Percentiles rank a stretch among this genome's conserved stretches.
These are phyloP conservation scores for Salvia sclarea DNA, from an alignment of 305 asterid species.

Conservation along the genomic window DNA sequence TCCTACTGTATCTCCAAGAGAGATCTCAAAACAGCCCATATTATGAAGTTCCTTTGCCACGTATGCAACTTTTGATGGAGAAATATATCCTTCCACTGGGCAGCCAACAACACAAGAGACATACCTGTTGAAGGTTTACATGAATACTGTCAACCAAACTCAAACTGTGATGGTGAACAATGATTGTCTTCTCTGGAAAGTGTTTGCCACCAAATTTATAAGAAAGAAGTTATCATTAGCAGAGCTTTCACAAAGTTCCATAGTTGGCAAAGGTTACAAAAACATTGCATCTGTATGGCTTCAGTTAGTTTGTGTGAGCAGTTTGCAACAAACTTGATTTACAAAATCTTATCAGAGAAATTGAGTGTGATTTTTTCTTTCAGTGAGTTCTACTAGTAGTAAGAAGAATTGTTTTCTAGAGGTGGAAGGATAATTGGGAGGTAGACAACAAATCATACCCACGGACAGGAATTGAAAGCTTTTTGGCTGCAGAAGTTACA, in stretches of 20 bases:
- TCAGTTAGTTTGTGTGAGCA: not conserved
- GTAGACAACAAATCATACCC: conserved; percentile 54
- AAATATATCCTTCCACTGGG: conserved; percentile 80
- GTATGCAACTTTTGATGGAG: conserved; percentile 90
- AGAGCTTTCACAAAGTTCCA: not conserved
- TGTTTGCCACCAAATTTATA: not conserved
- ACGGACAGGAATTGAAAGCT: conserved; percentile 81
- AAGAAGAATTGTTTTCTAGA: not conserved
- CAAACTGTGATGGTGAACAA: conserved; percentile 28
- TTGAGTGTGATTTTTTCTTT: not conserved
- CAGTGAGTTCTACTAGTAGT: not conserved
- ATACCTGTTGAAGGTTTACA: conserved; percentile 49
- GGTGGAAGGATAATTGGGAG: not conserved
- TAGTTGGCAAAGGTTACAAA: not conserved
- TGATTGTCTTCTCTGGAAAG: not conserved
- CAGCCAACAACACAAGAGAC: conserved; percentile 93
- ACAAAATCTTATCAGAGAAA: not conserved
- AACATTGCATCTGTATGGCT: not conserved
- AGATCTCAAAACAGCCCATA: conserved; percentile 93
- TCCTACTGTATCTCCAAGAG: conserved; percentile 95
- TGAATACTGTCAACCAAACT: conserved; percentile 25
- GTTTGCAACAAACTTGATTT: conserved; percentile 3
- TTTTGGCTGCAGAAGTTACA: conserved; percentile 77
- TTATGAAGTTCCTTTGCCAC: conserved; percentile 91
- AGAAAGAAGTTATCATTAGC: not conserved